Evolutionary conservation across 805 yeast species (phyloP), one percentile per base, ranked within the genome.

Genomic region (Candida loeiensis): DNA sequence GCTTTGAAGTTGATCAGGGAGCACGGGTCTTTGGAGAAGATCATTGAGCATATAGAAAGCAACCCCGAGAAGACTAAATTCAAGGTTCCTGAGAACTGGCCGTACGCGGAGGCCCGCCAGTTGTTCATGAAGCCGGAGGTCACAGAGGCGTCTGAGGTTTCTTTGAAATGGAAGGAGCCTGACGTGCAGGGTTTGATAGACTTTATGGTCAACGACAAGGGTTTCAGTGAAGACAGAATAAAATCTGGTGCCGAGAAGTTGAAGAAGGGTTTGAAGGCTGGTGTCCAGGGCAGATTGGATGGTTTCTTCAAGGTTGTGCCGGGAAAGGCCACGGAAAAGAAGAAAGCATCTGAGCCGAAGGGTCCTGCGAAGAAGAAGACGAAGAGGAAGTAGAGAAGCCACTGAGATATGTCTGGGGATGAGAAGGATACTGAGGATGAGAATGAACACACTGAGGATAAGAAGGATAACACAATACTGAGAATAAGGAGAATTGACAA

Each of bases 1-100:
- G 99, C 97, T 0, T 71, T 76, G 47, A 91, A 93, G 55, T 71
- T 93, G 45, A 87, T 93, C 46, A 83, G 81, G 56, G 96, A 91
- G 55, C 89, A 87, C 59, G 81, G 84, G 1, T 72, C 84, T 0
- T 71, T 93, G 35, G 98, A 91, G 45, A 82, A 81, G 27, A 80
- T 93, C 30, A 76, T 91, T 29, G 80, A 79, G 50, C 69, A 63
- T 44, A 76, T 89, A 25, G 73, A 79, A 37, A 72, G 70, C 16
- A 74, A 74, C 45, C 74, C 77, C 2, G 69, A 59, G 4, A 74
- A 73, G 43, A 64, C 77, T 4, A 91, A 89, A 56, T 82, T 81
- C 61, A 83, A 81, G 54, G 75, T 93, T 18, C 98, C 99, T 1
- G 97, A 90, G 55, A 80, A 86, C 52, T 93, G 97, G 97, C 96